Conservation (phyloP, 169 alveolate species). For the Cyclospora cayetanensis region DNA sequence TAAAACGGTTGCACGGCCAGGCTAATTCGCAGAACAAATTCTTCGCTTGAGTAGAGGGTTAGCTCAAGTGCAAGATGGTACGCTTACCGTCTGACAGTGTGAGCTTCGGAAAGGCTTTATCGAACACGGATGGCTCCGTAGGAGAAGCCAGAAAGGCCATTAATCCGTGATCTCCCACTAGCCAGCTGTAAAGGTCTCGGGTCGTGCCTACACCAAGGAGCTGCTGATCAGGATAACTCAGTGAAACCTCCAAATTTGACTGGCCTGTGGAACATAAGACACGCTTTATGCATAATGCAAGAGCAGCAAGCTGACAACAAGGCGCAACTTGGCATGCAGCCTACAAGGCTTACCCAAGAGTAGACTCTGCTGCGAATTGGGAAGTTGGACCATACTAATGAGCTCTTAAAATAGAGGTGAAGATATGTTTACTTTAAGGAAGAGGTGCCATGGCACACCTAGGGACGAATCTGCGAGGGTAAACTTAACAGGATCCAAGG, state of each 20-base stretch:
- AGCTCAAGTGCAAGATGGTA: neutral
- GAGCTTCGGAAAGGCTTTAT: neutral
- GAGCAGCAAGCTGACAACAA: neutral
- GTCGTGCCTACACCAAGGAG: neutral
- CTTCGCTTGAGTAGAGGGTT: too few species aligned
- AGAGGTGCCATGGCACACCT: too few species aligned
- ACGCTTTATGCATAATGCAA: neutral
- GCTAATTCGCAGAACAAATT: too few species aligned
- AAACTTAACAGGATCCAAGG: neutral
- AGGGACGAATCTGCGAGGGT: neutral
- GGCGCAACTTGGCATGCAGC: too few species aligned
- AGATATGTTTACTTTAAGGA: too few species aligned
- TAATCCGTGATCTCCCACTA: neutral
- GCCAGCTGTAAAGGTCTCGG: conserved; percentile 2
- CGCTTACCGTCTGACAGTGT: neutral
- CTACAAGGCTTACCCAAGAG: too few species aligned
- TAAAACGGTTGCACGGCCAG: too few species aligned
- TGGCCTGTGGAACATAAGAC: neutral
- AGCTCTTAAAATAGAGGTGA: too few species aligned
- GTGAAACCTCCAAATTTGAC: neutral
- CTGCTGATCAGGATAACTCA: neutral
- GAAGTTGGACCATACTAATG: too few species aligned
- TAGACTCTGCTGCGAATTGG: too few species aligned
- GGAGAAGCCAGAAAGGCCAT: conserved; percentile 6
- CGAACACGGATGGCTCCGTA: neutral